Conservation (phyloP, 192 early-diverging fungal genomes). For the Spinellus fusiger region DNA sequence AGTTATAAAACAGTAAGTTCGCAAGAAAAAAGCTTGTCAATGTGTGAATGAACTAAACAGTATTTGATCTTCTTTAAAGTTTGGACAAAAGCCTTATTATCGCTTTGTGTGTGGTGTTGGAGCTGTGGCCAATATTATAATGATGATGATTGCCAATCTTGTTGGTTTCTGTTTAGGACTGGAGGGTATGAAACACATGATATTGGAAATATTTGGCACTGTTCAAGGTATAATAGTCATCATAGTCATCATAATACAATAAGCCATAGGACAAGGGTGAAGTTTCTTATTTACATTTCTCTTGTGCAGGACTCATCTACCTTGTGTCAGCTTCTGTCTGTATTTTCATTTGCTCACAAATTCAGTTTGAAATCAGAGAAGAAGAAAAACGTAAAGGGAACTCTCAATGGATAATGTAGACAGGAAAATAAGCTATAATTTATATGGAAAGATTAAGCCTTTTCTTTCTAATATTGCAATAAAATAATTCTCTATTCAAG, state of each 20-base stretch:
- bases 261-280: no score
- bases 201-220: slow-evolving; percentile 49
- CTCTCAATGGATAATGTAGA: slow-evolving; percentile 30
- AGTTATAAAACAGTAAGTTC: slow-evolving; percentile 37
- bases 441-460: no score
- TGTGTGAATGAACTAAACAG: not conserved
- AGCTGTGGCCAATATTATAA: slow-evolving; percentile 73
- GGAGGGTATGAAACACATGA: slow-evolving; percentile 73
- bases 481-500: no score
- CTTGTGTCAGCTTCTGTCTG: slow-evolving; percentile 41
- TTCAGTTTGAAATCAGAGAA: slow-evolving; percentile 81
- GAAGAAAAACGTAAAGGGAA: slow-evolving; percentile 58
- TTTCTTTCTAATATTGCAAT: no score
- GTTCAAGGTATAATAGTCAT: not conserved
- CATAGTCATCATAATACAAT: no score
- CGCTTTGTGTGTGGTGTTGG: slow-evolving; percentile 74
- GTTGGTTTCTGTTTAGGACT: slow-evolving; percentile 89
- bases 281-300: no score
- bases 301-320: slow-evolving; percentile 47
- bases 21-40: not conserved
- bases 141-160: slow-evolving; percentile 92
- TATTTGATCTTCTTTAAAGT: slow-evolving; percentile 27
- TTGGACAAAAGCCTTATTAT: slow-evolving; percentile 49
- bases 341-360: slow-evolving; percentile 61
- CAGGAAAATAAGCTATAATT: not conserved